These are phyloP conservation scores for Sideroxylon spinosum DNA, from an alignment of 179 eudicot species.

Conservation along the genomic window DNA sequence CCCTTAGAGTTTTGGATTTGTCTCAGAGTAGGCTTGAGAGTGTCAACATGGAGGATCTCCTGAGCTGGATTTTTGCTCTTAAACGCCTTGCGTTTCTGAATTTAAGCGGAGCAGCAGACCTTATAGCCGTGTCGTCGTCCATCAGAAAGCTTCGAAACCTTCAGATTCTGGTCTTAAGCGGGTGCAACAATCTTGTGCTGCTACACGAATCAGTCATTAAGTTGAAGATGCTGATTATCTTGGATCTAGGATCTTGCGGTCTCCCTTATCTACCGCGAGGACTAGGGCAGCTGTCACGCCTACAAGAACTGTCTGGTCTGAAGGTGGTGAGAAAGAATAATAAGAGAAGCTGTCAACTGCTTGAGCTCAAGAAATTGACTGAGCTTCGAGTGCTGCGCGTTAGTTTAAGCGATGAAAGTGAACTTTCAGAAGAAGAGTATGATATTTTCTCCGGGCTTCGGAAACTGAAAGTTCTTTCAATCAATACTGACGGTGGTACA, in stretches of 20 bases:
- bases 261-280: slow-evolving; percentile 21
- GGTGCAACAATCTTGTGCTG: slow-evolving; percentile 30
- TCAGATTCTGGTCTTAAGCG: slow-evolving; percentile 32
- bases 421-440: slow-evolving; percentile 28
- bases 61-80: slow-evolving; percentile 19
- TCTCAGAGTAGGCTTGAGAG: neutral
- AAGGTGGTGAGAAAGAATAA: too few relatives aligned
- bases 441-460: slow-evolving; percentile 20
- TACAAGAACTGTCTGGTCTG: too few relatives aligned
- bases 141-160: slow-evolving; percentile 25
- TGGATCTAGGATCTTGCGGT: slow-evolving; percentile 36
- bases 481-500: slow-evolving; percentile 27
- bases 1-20: slow-evolving; percentile 5
- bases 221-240: slow-evolving; percentile 24
- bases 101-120: slow-evolving; percentile 28
- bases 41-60: neutral
- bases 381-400: slow-evolving; percentile 14
- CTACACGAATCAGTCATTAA: slow-evolving; percentile 30
- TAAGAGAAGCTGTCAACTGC: too few relatives aligned
- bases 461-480: slow-evolving; percentile 27
- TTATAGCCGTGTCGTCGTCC: slow-evolving; percentile 30
- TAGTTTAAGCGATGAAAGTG: slow-evolving; percentile 29
- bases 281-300: too few relatives aligned
- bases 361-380: too few relatives aligned
- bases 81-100: slow-evolving; percentile 35